Evolutionary conservation across 2,329 filamentous ascomycete genomes (phyloP), one percentile per base, ranked within the genome.

Genomic region (Fusarium sacchari): DNA sequence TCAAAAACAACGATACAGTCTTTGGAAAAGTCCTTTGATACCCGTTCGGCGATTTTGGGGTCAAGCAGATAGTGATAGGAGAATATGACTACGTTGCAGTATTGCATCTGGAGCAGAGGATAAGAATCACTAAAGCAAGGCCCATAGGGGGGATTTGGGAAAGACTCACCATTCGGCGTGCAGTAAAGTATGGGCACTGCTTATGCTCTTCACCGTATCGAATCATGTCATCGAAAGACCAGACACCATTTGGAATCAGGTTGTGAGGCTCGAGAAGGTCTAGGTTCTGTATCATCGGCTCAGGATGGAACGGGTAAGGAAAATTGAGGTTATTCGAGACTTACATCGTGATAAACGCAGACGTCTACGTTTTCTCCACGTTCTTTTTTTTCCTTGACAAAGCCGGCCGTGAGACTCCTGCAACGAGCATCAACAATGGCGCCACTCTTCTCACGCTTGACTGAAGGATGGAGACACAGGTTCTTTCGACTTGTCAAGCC

Each of bases 1-100:
- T 99, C 96, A 74, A 99, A 99, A 7, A 99, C 96, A 26, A 99
- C 94, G 59, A 99, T 99, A 81, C 95, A 98, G 81, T 99, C 97
- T 77, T 98, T 98, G 0, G 96, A 98, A 17, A 99, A 89, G 79
- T 99, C 96, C 81, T 93, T 95, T 1, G 96, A 98, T 5, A 98
- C 95, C 65, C 96, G 85, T 80, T 99, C 96, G 18, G 96, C 96
- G 78, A 99, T 99, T 81, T 99, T 99, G 6, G 96, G 96, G 78
- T 99, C 97, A 22, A 99, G 89, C 7, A 99, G 89, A 80, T 99
- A 99, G 82, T 99, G 96, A 80, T 99, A 99, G 1, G 96, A 99
- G 84, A 99, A 99, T 76, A 99, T 99, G 79, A 99, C 98, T 80
- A 99, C 95, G 81, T 99, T 98, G 88, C 96, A 99, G 80, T 95